phyloP scores from a whole-genome alignment of 345 rosid species.

The Eucalyptus curtisii region DNA sequence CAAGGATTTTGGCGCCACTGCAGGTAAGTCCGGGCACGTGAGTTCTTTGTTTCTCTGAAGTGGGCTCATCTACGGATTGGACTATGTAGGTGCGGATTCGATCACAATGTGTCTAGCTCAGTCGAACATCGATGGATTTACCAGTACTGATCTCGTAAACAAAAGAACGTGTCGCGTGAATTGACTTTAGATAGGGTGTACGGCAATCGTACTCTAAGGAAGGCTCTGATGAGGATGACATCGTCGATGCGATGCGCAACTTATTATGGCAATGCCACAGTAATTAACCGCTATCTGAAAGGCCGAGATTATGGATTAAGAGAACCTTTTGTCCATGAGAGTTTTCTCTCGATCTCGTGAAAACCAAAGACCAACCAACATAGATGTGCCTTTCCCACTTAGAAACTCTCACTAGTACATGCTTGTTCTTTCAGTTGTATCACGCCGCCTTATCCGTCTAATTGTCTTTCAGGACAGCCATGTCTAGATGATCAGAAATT shows the following conservation, averaged over 20 bases:
- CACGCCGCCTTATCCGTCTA: slow-evolving; percentile 18
- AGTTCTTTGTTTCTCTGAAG: neutral
- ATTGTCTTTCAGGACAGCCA: slow-evolving; percentile 46
- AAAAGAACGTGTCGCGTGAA: neutral
- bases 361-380: neutral
- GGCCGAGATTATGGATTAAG: neutral
- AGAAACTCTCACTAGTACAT: neutral
- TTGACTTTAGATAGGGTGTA: neutral
- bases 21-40: neutral
- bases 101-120: neutral
- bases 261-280: neutral
- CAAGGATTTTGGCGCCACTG: slow-evolving; percentile 39
- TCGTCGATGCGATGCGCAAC: neutral
- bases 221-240: neutral
- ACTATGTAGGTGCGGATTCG: neutral
- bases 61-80: neutral
- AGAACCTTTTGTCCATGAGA: neutral
- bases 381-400: neutral
- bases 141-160: neutral
- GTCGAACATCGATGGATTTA: neutral
- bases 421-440: neutral
- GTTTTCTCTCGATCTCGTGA: neutral
- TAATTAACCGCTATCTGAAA: neutral
- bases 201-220: neutral
- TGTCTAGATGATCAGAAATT: slow-evolving; percentile 43